Evolutionary conservation across 164 flowering plant species (phyloP).

Genomic region (Tetrastigma voinierianum): DNA sequence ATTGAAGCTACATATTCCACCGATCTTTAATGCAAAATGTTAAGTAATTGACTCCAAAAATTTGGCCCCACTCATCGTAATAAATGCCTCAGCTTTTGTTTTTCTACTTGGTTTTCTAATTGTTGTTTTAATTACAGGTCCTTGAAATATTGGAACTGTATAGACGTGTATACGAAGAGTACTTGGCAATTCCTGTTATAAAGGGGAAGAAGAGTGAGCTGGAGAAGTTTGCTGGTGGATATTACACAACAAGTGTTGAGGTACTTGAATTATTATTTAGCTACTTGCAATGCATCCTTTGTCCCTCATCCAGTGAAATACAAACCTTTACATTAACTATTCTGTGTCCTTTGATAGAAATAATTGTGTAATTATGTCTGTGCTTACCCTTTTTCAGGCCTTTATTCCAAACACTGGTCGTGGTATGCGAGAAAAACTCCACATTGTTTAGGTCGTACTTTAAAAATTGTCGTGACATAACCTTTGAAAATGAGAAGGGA

Average conservation of each 20-base stretch:
- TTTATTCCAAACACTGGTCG: slow-evolving; percentile 97
- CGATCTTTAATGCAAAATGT: no score
- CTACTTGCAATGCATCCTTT: not conserved
- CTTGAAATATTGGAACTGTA: slow-evolving; percentile 92
- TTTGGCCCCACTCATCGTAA: no score
- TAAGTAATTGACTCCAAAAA: no score
- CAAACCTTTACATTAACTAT: not conserved
- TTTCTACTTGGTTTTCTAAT: not conserved
- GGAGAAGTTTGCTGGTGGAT: slow-evolving; percentile 99
- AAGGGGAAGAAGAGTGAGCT: slow-evolving; percentile 93
- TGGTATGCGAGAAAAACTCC: slow-evolving; percentile 96
- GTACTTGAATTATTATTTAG: slow-evolving; percentile 25
- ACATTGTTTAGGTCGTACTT: slow-evolving; percentile 96
- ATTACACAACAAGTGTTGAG: slow-evolving; percentile 97
- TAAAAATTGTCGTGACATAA: slow-evolving; percentile 96
- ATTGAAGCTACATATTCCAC: no score
- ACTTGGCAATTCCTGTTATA: slow-evolving; percentile 84
- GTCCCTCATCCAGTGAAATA: not conserved
- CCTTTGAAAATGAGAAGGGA: slow-evolving; percentile 92
- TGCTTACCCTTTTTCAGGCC: slow-evolving; percentile 45
- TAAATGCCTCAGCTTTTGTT: no score
- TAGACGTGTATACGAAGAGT: slow-evolving; percentile 90
- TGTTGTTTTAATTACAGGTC: slow-evolving; percentile 46
- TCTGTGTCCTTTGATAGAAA: not conserved
- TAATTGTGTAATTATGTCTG: not conserved